Conservation (phyloP, 108 stramenopile species). For the Pseudonitzschia multistriata region DNA sequence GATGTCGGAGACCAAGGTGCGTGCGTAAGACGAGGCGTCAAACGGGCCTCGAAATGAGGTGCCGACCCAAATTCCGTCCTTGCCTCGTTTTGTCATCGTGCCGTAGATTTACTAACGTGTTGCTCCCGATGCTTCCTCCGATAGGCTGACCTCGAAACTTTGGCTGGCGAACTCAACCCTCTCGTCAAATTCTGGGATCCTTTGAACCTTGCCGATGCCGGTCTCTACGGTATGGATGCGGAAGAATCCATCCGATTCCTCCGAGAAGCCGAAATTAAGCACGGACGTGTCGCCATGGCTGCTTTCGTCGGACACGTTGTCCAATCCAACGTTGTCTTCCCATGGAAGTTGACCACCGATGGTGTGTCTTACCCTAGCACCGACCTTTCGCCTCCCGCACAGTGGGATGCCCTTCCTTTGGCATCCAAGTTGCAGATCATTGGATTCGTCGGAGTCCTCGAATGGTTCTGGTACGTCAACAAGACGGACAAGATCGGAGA, state of each 20-base stretch:
- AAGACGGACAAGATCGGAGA: conserved; percentile 36
- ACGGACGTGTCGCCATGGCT: conserved; percentile 70
- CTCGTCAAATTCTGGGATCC: conserved; percentile 68
- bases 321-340: conserved; percentile 56
- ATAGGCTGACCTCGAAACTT: conserved; percentile 61
- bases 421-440: conserved; percentile 49
- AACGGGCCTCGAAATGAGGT: too few relatives aligned
- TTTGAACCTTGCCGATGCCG: conserved; percentile 59
- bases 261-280: conserved; percentile 81
- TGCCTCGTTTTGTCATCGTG: too few relatives aligned
- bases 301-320: conserved; percentile 54
- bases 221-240: conserved; percentile 68
- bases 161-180: conserved; percentile 68
- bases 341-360: conserved; percentile 54
- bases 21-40: too few relatives aligned
- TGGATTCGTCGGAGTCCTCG: conserved; percentile 59
- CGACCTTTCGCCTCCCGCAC: conserved; percentile 49
- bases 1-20: conserved; percentile 5
- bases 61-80: too few relatives aligned
- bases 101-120: too few relatives aligned
- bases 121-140: too few relatives aligned
- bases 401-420: conserved; percentile 59
- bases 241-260: conserved; percentile 69
- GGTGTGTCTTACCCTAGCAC: conserved; percentile 26
- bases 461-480: conserved; percentile 43